Evolutionary conservation across 306 rosid species (phyloP), one percentile per base, ranked within the genome.

Genomic region (Alnus rubra): DNA sequence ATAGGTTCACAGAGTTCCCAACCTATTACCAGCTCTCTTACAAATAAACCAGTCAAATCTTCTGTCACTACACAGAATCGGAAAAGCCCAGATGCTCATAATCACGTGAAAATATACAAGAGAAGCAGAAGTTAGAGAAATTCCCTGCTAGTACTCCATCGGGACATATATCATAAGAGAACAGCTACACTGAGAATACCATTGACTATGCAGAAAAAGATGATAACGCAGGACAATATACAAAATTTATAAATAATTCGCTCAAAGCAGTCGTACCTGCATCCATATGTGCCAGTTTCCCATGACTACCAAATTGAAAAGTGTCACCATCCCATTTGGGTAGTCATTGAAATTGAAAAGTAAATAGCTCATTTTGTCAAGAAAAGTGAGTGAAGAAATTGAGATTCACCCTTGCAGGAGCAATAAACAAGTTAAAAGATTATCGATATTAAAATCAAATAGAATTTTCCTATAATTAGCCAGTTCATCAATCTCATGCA

Each of bases 271-370:
- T 53, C 33, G 42, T 92, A 95, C 99, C 97, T 90, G 88, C 93
- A 91, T 89, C 93, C 96, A 88, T 55, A 16, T 47, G 2, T 89
- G 92, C 98, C 99, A 95, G 76, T 89, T 84, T 74, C 90, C 97
- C 87, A 84, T 76, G 88, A 95, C 99, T 12, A 95, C 82, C 83
- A 93, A 88, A 88, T 95, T 95, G 94, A 93, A 95, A 74, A 95
- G 98, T 63, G 99, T 90, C 92, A 95, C 99, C 97, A 95, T 93
- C 73, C 99, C 99, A 82, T 91, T 95, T 5, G 99, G 98, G 75
- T 88, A 95, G 79, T 95, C 99, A 74, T 95, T 95, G 81, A 95
- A 95, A 85, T 95, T 95, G 81, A 93, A 93, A 81, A 95, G 87
- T 77, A 91, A 75, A 86, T 93, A 95, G 88, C 99, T 95, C 82